A percentile compares a stretch with the other conserved stretches of the same genome.
phyloP scores from a whole-genome alignment of 495 filamentous ascomycete genomes.

The Thermothielavioides terrestris region DNA sequence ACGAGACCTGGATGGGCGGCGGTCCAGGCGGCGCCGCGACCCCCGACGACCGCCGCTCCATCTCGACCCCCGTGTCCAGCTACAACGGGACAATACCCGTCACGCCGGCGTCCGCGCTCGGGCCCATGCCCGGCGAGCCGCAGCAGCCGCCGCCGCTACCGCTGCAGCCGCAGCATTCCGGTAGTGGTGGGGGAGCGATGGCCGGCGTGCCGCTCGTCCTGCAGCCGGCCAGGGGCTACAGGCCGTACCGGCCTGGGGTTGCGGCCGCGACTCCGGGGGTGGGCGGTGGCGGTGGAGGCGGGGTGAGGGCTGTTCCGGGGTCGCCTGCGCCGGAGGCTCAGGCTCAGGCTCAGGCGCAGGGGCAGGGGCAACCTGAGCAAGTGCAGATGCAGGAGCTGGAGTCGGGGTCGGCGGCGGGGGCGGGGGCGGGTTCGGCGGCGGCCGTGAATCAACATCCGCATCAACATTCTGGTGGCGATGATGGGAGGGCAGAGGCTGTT shows the following conservation, averaged over 20 bases:
- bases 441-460: no score
- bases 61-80: slow-evolving; percentile 5
- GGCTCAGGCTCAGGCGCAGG: neutral
- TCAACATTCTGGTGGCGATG: no score
- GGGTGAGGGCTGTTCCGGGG: neutral
- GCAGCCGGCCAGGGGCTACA: slow-evolving; percentile 12
- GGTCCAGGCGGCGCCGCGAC: neutral
- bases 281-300: neutral
- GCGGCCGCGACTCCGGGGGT: no score
- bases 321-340: neutral
- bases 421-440: no score
- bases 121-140: neutral
- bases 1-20: neutral
- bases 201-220: slow-evolving; percentile 8
- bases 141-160: neutral
- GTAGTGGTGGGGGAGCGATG: neutral
- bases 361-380: neutral
- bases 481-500: no score
- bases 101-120: slow-evolving; percentile 7
- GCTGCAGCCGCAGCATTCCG: no score
- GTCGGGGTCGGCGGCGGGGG: no score
- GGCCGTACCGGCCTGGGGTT: slow-evolving; percentile 2
- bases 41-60: neutral
- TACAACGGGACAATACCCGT: slow-evolving; percentile 7
- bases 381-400: no score